Percentiles rank a stretch among this genome's conserved stretches.
These are phyloP conservation scores for Trichoderma aggressivum DNA, from an alignment of 2,329 filamentous ascomycete genomes.

Conservation along the genomic window DNA sequence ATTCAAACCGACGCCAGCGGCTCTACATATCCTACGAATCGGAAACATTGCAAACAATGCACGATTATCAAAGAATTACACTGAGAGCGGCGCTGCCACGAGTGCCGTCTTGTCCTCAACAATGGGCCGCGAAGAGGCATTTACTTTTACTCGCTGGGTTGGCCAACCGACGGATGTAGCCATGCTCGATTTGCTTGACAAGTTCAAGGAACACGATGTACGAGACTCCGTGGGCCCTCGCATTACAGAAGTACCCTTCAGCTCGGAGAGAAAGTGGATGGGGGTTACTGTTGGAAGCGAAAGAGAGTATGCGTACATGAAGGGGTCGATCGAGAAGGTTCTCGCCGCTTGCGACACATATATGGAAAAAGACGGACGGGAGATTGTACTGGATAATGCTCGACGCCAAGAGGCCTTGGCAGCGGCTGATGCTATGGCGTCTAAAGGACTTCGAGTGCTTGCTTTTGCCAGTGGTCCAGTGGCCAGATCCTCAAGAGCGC, in stretches of 20 bases:
- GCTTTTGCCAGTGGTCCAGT: conserved; percentile 86
- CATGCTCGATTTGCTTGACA: conserved; percentile 89
- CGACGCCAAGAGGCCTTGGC: conserved; percentile 70
- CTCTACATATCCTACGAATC: conserved; percentile 78
- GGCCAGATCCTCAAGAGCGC: conserved; percentile 41
- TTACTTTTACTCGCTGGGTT: conserved; percentile 81
- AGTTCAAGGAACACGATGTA: conserved; percentile 86
- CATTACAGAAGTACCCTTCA: conserved; percentile 86
- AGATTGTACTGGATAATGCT: conserved; percentile 77
- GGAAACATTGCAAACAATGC: conserved; percentile 97
- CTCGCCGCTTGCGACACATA: conserved; percentile 87
- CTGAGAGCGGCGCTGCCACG: conserved; percentile 67
- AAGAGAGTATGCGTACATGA: conserved; percentile 87
- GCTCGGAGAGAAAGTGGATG: conserved; percentile 99
- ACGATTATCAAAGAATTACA: conserved; percentile 68
- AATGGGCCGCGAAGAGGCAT: conserved; percentile 56
- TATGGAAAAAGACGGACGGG: conserved; percentile 77
- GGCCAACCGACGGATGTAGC: conserved; percentile 97
- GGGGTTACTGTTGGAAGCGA: conserved; percentile 78
- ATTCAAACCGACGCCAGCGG: conserved; percentile 65
- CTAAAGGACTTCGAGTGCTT: conserved; percentile 83
- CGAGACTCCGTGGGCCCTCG: conserved; percentile 81
- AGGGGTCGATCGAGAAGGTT: conserved; percentile 87
- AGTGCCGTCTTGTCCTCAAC: conserved; percentile 80
- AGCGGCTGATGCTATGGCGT: conserved; percentile 82